Percentiles rank a stretch among this genome's conserved stretches.
phyloP scores from a whole-genome alignment of 23 red algal genomes.

The Gracilariopsis chorda region DNA sequence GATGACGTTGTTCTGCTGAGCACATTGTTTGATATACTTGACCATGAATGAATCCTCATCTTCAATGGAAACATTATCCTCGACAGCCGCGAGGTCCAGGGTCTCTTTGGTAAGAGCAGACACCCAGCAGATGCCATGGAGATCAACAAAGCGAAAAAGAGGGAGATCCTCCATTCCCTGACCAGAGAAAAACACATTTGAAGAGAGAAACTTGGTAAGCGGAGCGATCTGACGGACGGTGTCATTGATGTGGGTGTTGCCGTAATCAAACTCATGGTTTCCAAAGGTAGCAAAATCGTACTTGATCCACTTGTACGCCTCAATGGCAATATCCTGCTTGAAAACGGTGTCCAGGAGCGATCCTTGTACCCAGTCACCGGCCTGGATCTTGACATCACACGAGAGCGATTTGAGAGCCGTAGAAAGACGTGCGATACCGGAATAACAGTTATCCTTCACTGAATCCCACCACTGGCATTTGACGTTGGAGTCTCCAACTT shows the following conservation, averaged over 20 bases:
- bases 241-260: slow-evolving; percentile 7
- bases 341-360: slow-evolving; percentile 45
- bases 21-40: slow-evolving; percentile 10
- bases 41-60: background rate
- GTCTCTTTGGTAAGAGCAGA: slow-evolving; percentile 26
- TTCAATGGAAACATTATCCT: slow-evolving; percentile 22
- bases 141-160: background rate
- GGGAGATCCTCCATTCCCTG: slow-evolving; percentile 29
- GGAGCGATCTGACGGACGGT: slow-evolving; percentile 24
- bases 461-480: slow-evolving; percentile 34
- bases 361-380: slow-evolving; percentile 55
- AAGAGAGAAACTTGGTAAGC: slow-evolving; percentile 19
- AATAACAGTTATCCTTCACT: slow-evolving; percentile 26
- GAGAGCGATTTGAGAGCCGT: slow-evolving; percentile 4
- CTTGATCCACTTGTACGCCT: slow-evolving; percentile 45
- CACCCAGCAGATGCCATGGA: slow-evolving; percentile 35
- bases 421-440: slow-evolving; percentile 28
- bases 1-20: slow-evolving; percentile 33
- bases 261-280: slow-evolving; percentile 62
- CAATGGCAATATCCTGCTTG: slow-evolving; percentile 33
- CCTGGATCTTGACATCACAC: slow-evolving; percentile 42
- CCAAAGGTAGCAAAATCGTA: slow-evolving; percentile 58
- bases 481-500: slow-evolving; percentile 37
- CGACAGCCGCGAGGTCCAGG: background rate
- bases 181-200: slow-evolving; percentile 35